These are phyloP conservation scores for Chrysoporthe deuterocubensis DNA, from an alignment of 2,329 filamentous ascomycete species.

Conservation along the genomic window DNA sequence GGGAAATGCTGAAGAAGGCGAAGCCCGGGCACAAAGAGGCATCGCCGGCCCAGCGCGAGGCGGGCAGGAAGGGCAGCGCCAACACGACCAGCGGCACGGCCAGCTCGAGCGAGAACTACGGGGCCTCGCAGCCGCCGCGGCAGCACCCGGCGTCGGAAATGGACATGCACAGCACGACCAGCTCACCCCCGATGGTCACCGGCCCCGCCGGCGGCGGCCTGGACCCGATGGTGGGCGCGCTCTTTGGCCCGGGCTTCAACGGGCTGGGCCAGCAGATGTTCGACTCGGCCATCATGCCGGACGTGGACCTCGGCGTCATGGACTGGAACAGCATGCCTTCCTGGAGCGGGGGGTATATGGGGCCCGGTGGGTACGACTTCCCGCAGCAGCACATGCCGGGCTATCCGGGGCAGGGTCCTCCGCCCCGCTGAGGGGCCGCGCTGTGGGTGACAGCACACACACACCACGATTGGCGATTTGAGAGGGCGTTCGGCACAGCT, in stretches of 20 bases:
- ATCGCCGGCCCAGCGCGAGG: conserved; percentile 27
- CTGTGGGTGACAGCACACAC: not conserved
- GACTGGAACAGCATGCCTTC: conserved; percentile 50
- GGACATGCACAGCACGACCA: conserved; percentile 26
- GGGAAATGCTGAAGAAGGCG: conserved; percentile 43
- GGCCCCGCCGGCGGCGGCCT: conserved; percentile 17
- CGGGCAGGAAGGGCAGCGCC: conserved; percentile 25
- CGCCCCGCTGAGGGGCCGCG: not conserved
- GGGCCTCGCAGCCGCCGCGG: not conserved
- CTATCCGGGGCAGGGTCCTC: conserved; percentile 5
- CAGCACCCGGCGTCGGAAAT: conserved; percentile 25
- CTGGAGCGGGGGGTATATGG: conserved; percentile 42
- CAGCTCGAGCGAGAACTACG: conserved; percentile 15
- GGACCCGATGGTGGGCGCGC: conserved; percentile 28
- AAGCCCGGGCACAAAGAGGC: conserved; percentile 27
- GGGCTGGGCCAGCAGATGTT: conserved; percentile 37
- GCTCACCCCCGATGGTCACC: conserved; percentile 26
- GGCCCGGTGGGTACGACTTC: conserved; percentile 8
- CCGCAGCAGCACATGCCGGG: conserved; percentile 12
- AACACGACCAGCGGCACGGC: conserved; percentile 2
- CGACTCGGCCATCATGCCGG: conserved; percentile 34
- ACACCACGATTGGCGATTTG: not conserved
- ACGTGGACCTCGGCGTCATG: conserved; percentile 43
- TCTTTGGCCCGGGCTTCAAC: conserved; percentile 33
- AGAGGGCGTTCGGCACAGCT: not conserved